These are phyloP conservation scores for Cyberlindnera americana DNA, from an alignment of 805 yeast genomes.

Conservation along the genomic window DNA sequence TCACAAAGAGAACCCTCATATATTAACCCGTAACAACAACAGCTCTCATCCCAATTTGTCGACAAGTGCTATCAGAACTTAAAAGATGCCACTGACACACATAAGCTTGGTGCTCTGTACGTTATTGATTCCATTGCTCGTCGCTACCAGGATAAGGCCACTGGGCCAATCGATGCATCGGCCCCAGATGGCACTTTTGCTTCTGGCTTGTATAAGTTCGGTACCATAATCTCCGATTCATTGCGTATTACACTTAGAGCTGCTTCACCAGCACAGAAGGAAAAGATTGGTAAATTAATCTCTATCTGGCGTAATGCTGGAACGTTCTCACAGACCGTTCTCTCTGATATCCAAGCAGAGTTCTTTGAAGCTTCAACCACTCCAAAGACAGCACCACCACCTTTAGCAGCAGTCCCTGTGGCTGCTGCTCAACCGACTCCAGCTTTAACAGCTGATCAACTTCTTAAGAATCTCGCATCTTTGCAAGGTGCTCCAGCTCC, in stretches of 20 bases:
- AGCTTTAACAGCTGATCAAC: slow-evolving; percentile 53
- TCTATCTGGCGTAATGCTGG: slow-evolving; percentile 90
- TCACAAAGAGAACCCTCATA: neutral
- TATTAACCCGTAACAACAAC: slow-evolving; percentile 32
- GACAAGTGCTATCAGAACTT: slow-evolving; percentile 61
- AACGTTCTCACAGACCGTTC: slow-evolving; percentile 60
- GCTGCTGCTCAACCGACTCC: slow-evolving; percentile 30
- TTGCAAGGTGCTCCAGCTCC: slow-evolving; percentile 26
- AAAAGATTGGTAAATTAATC: slow-evolving; percentile 76
- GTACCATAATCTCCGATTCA: slow-evolving; percentile 59
- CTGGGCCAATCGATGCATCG: slow-evolving; percentile 40
- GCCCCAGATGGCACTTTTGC: slow-evolving; percentile 72
- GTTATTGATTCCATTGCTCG: slow-evolving; percentile 91
- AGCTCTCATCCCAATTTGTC: slow-evolving; percentile 41
- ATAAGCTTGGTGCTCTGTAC: slow-evolving; percentile 87
- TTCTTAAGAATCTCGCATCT: slow-evolving; percentile 67
- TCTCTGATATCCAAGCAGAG: slow-evolving; percentile 54
- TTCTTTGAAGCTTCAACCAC: slow-evolving; percentile 58
- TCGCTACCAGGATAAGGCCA: slow-evolving; percentile 74
- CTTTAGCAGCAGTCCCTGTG: slow-evolving; percentile 37
- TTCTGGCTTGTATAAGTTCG: slow-evolving; percentile 65
- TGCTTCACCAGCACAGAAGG: slow-evolving; percentile 54
- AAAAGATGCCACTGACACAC: slow-evolving; percentile 69
- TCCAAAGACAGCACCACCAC: slow-evolving; percentile 50
- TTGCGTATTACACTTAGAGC: slow-evolving; percentile 60